Conservation (phyloP, 2,329 filamentous ascomycete species). For the Cadophora sp. region DNA sequence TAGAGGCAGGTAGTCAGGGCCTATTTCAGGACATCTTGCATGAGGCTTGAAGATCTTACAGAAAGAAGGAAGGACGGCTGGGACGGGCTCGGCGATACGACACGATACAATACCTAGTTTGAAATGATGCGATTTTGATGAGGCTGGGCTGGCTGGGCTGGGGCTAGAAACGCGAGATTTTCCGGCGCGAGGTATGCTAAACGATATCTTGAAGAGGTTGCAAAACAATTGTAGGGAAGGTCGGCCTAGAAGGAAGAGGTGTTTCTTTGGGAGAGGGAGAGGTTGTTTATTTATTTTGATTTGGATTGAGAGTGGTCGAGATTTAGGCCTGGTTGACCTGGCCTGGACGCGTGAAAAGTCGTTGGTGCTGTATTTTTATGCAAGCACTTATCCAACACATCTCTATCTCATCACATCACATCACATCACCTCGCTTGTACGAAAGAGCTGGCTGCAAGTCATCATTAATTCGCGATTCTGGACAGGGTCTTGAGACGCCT, state of each 20-base stretch:
- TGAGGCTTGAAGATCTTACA: slow-evolving; percentile 2
- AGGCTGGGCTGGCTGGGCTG: background rate
- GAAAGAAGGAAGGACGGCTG: background rate
- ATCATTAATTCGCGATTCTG: slow-evolving; percentile 1
- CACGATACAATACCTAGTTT: too few relatives aligned
- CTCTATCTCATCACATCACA: background rate
- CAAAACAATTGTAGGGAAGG: background rate
- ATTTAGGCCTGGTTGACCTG: background rate
- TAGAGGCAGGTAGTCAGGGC: too few relatives aligned
- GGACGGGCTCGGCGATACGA: slow-evolving; percentile 10
- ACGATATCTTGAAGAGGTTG: background rate
- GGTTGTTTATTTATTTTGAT: slow-evolving; percentile 12
- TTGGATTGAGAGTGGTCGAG: background rate
- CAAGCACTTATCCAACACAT: slow-evolving; percentile 9
- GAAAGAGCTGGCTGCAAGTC: slow-evolving; percentile 8
- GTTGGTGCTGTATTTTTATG: background rate
- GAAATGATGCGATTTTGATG: too few relatives aligned
- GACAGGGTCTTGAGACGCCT: slow-evolving; percentile 7
- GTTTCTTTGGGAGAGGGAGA: background rate
- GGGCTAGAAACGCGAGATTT: slow-evolving; percentile 6
- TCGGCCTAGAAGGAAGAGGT: background rate
- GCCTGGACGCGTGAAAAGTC: slow-evolving; percentile 1
- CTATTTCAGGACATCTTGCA: too few relatives aligned
- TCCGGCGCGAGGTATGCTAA: background rate
- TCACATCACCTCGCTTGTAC: too few relatives aligned